These are phyloP conservation scores for Aspergillus carbonarius DNA, from an alignment of 2,329 filamentous ascomycete genomes.

Conservation along the genomic window DNA sequence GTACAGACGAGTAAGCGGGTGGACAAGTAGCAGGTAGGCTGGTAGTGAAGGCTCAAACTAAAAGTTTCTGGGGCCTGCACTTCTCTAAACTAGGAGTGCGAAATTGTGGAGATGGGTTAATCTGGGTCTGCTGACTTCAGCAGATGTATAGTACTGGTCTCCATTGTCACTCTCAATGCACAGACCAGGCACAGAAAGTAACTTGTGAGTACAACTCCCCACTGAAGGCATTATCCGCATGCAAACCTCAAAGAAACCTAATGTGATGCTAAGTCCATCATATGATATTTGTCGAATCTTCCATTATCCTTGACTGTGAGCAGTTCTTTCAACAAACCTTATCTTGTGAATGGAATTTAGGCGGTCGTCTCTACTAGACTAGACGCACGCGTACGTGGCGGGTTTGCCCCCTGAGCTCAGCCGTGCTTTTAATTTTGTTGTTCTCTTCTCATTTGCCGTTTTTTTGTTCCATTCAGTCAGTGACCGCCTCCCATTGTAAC, in stretches of 20 bases:
- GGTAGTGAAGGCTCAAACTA: not conserved
- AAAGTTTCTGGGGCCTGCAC: not conserved
- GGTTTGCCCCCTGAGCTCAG: not conserved
- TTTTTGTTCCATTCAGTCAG: not conserved
- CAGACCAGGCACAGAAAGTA: not conserved
- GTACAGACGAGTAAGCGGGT: not conserved
- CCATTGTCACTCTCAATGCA: not conserved
- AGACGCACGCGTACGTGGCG: not conserved
- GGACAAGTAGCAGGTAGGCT: not conserved
- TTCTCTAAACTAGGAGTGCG: not conserved
- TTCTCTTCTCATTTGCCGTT: not conserved
- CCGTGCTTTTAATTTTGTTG: not conserved
- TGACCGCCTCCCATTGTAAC: not conserved
- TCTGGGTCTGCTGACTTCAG: not conserved
- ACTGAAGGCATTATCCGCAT: not conserved
- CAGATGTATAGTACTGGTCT: not conserved
- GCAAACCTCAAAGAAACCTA: not conserved
- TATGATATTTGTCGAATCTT: not conserved
- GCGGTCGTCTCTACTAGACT: not conserved
- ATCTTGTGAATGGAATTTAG: not conserved
- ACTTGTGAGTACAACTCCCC: not conserved
- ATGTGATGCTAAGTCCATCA: not conserved
- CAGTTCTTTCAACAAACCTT: not conserved
- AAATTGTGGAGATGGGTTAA: not conserved
- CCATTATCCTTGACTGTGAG: not conserved